phyloP scores from a whole-genome alignment of 2,329 filamentous ascomycete genomes.

The Diaporthe sp. region DNA sequence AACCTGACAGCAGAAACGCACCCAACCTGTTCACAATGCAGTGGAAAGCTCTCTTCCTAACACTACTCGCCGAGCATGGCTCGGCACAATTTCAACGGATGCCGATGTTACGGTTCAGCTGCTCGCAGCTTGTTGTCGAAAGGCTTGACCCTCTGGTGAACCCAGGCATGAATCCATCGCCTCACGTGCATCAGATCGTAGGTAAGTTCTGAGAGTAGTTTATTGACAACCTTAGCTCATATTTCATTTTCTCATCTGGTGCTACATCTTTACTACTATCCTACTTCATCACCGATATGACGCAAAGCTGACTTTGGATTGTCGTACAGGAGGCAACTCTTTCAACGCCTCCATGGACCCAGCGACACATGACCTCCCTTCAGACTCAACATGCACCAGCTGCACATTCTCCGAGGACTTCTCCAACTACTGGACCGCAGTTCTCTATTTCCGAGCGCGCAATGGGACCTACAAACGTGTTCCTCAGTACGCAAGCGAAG shows the following conservation, averaged over 20 bases:
- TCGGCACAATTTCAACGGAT: not conserved
- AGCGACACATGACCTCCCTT: conserved; percentile 5
- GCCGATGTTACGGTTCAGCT: conserved; percentile 51
- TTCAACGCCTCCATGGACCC: conserved; percentile 55
- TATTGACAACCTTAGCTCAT: not conserved
- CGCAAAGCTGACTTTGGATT: not conserved
- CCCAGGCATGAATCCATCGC: conserved; percentile 59
- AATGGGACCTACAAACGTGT: conserved; percentile 35
- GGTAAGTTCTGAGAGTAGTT: conserved; percentile 41
- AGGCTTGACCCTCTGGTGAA: conserved; percentile 50
- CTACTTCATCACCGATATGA: not conserved
- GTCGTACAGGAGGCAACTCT: conserved; percentile 43
- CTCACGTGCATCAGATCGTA: conserved; percentile 68
- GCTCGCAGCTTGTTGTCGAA: conserved; percentile 63
- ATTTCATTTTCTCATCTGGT: not conserved
- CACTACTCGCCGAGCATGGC: not conserved
- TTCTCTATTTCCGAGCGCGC: conserved; percentile 32
- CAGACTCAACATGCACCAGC: conserved; percentile 50
- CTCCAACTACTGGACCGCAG: conserved; percentile 36
- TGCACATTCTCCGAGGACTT: conserved; percentile 36
- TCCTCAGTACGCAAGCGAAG: conserved; percentile 29
- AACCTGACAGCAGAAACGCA: not conserved
- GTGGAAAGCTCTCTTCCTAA: not conserved
- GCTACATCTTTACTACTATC: not conserved
- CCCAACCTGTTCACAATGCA: not conserved